Evolutionary conservation across 2,329 filamentous ascomycete genomes (phyloP), one percentile per base, ranked within the genome.

Genomic region (Fusarium lyarnte): DNA sequence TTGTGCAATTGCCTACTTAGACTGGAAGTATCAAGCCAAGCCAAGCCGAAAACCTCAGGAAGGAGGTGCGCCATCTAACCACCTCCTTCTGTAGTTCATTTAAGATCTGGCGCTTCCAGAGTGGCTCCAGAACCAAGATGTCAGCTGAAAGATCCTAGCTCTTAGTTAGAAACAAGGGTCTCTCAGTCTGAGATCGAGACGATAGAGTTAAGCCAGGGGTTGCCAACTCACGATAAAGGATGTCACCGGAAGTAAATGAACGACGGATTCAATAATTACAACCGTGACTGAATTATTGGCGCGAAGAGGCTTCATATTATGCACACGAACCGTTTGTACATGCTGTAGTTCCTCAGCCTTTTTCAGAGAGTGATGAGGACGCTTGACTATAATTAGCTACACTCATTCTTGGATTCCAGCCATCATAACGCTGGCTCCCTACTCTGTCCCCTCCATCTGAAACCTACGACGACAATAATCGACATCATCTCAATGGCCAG

Each of bases 371-470:
- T 47, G 12, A 49, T 23, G 31, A 58, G 14, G 54, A 36, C 45
- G 33, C 69, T 59, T 45, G 27, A 66, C 75, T 75, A 70, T 75
- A 76, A 76, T 75, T 70, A 74, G 65, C 70, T 55, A 51, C 25
- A 36, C 66, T 41, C 25, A 35, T 60, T 52, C 35, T 39, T 61
- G 45, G 43, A 52, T 38, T 49, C 57, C 52, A 72, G 59, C 52
- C 51, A 69, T 58, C 65, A 73, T 73, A 73, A 66, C 70, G 66
- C 63, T 42, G 51, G 61, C 61, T 68, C 46, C 61, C 38, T 68
- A 58, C 70, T 70, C 49, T 52, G 39, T 51, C 38, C 59, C 41
- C 35, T 35, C 41, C 58, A 42, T 36, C 42, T 39, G 58, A 49
- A 63, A 60, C 53, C 31, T 43, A 57, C 21, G 33, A 29, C 27